These are phyloP conservation scores for Phytophthora crassamura DNA, from an alignment of 352 stramenopile genomes.

Conservation along the genomic window DNA sequence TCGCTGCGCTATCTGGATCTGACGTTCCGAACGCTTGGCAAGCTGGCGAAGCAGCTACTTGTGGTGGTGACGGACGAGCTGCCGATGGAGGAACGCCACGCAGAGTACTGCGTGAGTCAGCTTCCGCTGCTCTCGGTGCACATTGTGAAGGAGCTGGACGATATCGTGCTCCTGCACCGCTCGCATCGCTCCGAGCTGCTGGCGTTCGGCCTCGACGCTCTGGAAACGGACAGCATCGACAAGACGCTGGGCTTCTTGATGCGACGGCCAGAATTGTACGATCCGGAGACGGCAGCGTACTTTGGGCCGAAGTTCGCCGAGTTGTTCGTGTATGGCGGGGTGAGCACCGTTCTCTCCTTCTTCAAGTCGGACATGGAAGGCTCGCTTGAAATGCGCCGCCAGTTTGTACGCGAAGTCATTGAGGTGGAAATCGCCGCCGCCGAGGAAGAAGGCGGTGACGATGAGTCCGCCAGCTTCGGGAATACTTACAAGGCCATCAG, in stretches of 20 bases:
- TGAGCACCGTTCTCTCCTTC: conserved; percentile 62
- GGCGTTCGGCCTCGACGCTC: conserved; percentile 59
- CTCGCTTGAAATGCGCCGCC: conserved; percentile 51
- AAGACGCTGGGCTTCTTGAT: conserved; percentile 73
- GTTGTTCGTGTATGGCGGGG: conserved; percentile 55
- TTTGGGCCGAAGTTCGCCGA: conserved; percentile 70
- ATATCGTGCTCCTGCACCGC: conserved; percentile 57
- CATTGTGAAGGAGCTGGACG: conserved; percentile 78
- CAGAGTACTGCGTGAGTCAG: conserved; percentile 62
- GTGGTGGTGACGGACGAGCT: conserved; percentile 47
- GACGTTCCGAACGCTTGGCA: conserved; percentile 67
- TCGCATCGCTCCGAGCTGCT: conserved; percentile 54
- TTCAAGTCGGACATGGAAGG: conserved; percentile 63
- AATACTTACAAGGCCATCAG: conserved; percentile 54
- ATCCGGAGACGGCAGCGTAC: conserved; percentile 45
- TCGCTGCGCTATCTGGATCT: conserved; percentile 65
- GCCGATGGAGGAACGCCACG: conserved; percentile 49
- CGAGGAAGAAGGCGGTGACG: conserved; percentile 39
- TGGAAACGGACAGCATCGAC: conserved; percentile 72
- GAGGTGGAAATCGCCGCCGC: conserved; percentile 52
- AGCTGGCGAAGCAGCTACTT: conserved; percentile 79
- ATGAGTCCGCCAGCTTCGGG: conserved; percentile 33
- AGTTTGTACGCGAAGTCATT: conserved; percentile 78
- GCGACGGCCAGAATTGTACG: conserved; percentile 59
- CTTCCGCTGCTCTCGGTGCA: conserved; percentile 66